Evolutionary conservation across 2,329 filamentous ascomycete genomes (phyloP), one percentile per base, ranked within the genome.

Genomic region (Apiospora hydei): DNA sequence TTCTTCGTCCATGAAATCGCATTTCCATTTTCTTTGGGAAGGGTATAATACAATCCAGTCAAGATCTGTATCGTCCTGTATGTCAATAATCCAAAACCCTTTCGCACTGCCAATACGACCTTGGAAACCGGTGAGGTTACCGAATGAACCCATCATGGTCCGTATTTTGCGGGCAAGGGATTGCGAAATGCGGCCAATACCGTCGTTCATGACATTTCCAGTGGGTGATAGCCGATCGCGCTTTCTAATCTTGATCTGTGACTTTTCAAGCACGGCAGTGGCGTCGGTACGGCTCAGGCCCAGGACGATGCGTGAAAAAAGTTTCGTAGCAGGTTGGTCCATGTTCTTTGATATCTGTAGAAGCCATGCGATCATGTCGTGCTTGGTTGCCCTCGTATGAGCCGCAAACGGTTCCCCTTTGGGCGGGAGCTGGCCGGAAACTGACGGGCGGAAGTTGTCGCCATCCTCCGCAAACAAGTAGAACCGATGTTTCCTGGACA

Each of bases 91-190:
- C 93, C 93, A 95, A 75, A 95, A 85, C 0, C 93, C 94, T 79
- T 96, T 96, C 0, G 92, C 92, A 24, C 91, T 89, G 13, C 90
- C 92, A 47, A 95, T 88, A 0, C 94, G 88, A 1, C 85, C 93
- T 79, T 96, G 93, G 66, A 92, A 90, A 0, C 87, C 91, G 46
- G 88, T 88, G 0, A 92, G 92, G 0, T 88, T 78, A n/a, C 88
- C 84, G 0, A 78, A 75, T 0, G 92, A 80, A 0, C 86, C 87
- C 11, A 93, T 83, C 0, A 74, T 73, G 0, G 84, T 77, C 38
- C 87, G 85, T 6, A 94, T 84, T 57, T 83, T 82, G 1, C 81
- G 78, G 0, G 89, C 90, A 2, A 93, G 86, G 1, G 83, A 86
- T 4, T 84, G 83, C 0, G 93, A 95, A 75, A 95, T 91, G 3